Evolutionary conservation across 306 rosid species (phyloP), one percentile per base, ranked within the genome.

Genomic region (Cicer bijugum): DNA sequence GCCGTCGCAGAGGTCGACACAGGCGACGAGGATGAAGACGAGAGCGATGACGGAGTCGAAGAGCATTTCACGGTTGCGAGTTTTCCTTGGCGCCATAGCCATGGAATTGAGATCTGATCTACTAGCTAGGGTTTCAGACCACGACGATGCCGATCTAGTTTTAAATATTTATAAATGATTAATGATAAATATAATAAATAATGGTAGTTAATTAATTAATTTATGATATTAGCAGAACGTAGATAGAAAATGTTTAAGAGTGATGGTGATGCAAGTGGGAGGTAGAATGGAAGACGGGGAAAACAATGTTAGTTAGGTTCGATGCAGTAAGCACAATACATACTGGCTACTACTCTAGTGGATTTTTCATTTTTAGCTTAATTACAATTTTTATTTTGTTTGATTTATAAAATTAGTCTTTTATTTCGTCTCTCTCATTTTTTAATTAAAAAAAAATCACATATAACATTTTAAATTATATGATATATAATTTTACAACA

Each of bases 1-100:
- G 74, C 89, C 97, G 86, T 92, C 97, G 52, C 99, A 88, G 75
- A 95, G 88, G 85, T 92, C 99, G 45, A 87, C 96, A 81, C 96
- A 91, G 40, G 97, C 92, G 20, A 95, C 82, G 50, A 95, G 86
- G 40, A 95, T 64, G 86, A 90, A 82, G 43, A 89, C 81, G 11
- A 91, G 86, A 4, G 96, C 97, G 74, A 95, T 75, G 62, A 90
- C 87, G 0, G 99, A 89, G 81, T 94, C 99, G 68, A 82, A 73
- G 11, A 95, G 75, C 59, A 86, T 83, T 47, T 88, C 85, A 42
- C 86, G 88, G 62, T 72, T 80, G 70, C 88, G 76, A 33, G 84
- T 62, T 66, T 76, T 87, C 50, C 88, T 71, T 11, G 82, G 71
- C 45, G 86, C 84, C 89, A 86, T 87, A 9, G 14, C 17, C 67